Percentiles rank a stretch among this genome's conserved stretches.
Conservation (phyloP, 148 eudicot genomes). For the Diospyros lotus region DNA sequence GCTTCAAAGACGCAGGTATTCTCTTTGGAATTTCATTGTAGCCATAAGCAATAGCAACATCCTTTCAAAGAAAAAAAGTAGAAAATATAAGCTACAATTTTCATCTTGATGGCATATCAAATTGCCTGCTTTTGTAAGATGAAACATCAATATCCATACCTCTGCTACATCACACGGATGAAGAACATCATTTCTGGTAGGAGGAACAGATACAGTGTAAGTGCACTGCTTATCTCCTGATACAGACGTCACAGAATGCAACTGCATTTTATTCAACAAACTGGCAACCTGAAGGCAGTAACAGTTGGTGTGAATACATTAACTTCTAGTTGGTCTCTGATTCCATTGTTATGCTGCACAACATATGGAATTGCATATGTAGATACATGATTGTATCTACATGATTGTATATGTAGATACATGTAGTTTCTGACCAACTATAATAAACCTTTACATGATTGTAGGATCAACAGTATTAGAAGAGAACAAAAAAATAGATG, state of each 20-base stretch:
- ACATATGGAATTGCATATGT: too few relatives aligned
- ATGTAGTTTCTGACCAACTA: not conserved
- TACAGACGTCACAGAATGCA: conserved; percentile 52
- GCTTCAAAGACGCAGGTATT: conserved; percentile 71
- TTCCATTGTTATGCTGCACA: too few relatives aligned
- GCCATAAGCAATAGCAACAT: conserved; percentile 97
- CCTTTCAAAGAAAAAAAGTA: conserved; percentile 35
- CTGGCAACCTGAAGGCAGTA: conserved; percentile 52
- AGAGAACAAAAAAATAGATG: not conserved
- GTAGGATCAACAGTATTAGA: too few relatives aligned
- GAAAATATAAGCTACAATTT: not conserved
- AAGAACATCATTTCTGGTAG: conserved; percentile 94
- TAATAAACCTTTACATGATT: not conserved
- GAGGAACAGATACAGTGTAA: conserved; percentile 73
- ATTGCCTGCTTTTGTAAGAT: not conserved
- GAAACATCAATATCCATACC: conserved; percentile 31
- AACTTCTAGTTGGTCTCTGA: not conserved
- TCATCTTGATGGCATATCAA: not conserved
- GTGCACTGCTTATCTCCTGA: conserved; percentile 33
- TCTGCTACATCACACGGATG: conserved; percentile 99
- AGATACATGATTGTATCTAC: too few relatives aligned
- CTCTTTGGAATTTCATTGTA: conserved; percentile 82
- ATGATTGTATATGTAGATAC: too few relatives aligned
- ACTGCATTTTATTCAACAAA: conserved; percentile 81
- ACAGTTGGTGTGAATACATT: conserved; percentile 5